Conservation (phyloP, 345 rosid genomes). For the Pistacia atlantica region DNA sequence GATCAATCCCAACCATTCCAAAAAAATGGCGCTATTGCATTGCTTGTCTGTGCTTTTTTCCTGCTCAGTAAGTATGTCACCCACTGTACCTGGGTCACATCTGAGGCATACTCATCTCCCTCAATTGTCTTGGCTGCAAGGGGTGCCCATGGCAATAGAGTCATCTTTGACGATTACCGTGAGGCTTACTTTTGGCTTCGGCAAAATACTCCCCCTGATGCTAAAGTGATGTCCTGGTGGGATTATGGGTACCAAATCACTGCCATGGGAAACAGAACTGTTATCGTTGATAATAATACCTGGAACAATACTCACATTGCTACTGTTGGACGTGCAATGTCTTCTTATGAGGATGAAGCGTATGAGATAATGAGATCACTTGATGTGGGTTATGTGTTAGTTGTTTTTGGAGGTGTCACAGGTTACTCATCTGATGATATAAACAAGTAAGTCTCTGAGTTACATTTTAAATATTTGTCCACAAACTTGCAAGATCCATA, state of each 20-base stretch:
- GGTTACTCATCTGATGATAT: constrained; percentile 99
- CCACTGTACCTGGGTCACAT: constrained; percentile 99
- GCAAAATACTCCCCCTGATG: constrained; percentile 94
- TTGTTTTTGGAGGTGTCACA: constrained; percentile 97
- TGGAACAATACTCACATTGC: constrained; percentile 99
- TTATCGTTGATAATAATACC: constrained; percentile 96
- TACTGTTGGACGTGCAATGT: constrained; percentile 99
- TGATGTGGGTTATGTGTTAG: constrained; percentile 94
- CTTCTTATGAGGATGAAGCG: constrained; percentile 96
- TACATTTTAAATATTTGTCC: neutral
- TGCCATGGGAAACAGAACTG: constrained; percentile 99
- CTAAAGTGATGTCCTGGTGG: constrained; percentile 99
- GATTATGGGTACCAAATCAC: constrained; percentile 99
- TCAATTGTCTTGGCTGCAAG: constrained; percentile 98
- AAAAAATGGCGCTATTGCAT: constrained; percentile 79
- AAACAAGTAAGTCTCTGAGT: constrained; percentile 69
- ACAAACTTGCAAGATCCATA: neutral
- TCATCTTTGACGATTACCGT: constrained; percentile 97
- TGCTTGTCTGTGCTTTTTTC: constrained; percentile 88
- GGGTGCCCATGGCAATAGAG: constrained; percentile 95
- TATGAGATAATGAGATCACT: constrained; percentile 94
- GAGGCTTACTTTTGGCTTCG: constrained; percentile 99
- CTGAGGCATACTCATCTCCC: constrained; percentile 99
- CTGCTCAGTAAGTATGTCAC: constrained; percentile 85
- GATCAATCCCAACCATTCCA: constrained; percentile 98